phyloP scores from a whole-genome alignment of 441 rosid genomes.

The Melastoma candidum region DNA sequence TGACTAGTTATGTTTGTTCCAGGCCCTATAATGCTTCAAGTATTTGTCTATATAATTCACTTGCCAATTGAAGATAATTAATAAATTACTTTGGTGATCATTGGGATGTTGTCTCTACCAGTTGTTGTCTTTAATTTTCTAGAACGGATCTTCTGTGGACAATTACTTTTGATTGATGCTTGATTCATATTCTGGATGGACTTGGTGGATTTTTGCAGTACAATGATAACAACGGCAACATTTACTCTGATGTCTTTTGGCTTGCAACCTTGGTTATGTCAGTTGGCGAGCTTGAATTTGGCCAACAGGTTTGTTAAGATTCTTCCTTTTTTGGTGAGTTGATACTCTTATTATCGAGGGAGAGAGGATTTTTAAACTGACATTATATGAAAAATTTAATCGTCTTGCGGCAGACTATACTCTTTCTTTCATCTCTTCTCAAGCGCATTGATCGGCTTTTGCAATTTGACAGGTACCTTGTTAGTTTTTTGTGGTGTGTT shows the following conservation, averaged over 20 bases:
- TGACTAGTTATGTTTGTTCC: too few species aligned
- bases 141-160: not conserved
- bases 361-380: too few species aligned
- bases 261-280: conserved; percentile 90
- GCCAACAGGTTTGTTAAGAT: conserved; percentile 62
- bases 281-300: conserved; percentile 89
- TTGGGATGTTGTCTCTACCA: not conserved
- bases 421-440: conserved; percentile 79
- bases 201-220: conserved; percentile 42
- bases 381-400: too few species aligned
- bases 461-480: conserved; percentile 84
- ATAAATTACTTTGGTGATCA: not conserved
- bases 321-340: too few species aligned
- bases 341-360: too few species aligned
- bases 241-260: conserved; percentile 95
- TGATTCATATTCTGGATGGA: conserved; percentile 13
- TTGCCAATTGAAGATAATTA: too few species aligned
- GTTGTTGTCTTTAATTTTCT: not conserved
- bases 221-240: conserved; percentile 93
- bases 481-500: conserved; percentile 12
- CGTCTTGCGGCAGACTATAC: conserved; percentile 56
- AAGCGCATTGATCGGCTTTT: conserved; percentile 91
- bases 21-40: too few species aligned
- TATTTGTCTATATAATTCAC: too few species aligned
- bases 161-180: not conserved